A percentile compares a stretch with the other conserved stretches of the same genome.
phyloP scores from a whole-genome alignment of 441 rosid species.

The Rhodomyrtus psidioides region DNA sequence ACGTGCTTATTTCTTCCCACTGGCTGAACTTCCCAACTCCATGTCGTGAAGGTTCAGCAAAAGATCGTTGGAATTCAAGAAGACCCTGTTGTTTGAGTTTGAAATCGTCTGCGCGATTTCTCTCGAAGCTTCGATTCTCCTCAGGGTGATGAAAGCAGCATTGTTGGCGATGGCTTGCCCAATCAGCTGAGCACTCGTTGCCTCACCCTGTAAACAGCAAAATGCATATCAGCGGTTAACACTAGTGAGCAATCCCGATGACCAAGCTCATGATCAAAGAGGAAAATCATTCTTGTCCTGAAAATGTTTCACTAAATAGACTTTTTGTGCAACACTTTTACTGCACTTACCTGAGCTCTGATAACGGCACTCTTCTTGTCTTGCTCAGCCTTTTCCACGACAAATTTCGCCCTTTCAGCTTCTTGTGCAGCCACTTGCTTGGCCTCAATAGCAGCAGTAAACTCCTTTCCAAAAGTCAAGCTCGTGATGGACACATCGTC shows the following conservation, averaged over 20 bases:
- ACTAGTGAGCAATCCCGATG: not conserved
- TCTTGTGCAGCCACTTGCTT: slow-evolving; percentile 96
- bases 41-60: slow-evolving; percentile 71
- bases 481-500: slow-evolving; percentile 89
- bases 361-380: slow-evolving; percentile 90
- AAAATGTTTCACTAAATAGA: not conserved
- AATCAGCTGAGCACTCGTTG: slow-evolving; percentile 87
- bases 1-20: not conserved
- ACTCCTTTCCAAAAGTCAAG: slow-evolving; percentile 90
- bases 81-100: slow-evolving; percentile 65
- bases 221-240: not conserved
- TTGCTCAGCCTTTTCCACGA: slow-evolving; percentile 87
- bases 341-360: slow-evolving; percentile 67
- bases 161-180: slow-evolving; percentile 91
- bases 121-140: slow-evolving; percentile 93
- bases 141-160: slow-evolving; percentile 78
- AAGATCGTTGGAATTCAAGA: slow-evolving; percentile 61
- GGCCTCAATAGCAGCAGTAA: slow-evolving; percentile 89
- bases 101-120: slow-evolving; percentile 83
- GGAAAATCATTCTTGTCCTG: not conserved
- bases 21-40: slow-evolving; percentile 21
- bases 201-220: slow-evolving; percentile 59
- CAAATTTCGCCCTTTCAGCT: slow-evolving; percentile 82
- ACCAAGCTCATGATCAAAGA: not conserved
- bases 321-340: not conserved